Evolutionary conservation across 176 grass and related monocot species (phyloP).

Genomic region (Areca catechu): DNA sequence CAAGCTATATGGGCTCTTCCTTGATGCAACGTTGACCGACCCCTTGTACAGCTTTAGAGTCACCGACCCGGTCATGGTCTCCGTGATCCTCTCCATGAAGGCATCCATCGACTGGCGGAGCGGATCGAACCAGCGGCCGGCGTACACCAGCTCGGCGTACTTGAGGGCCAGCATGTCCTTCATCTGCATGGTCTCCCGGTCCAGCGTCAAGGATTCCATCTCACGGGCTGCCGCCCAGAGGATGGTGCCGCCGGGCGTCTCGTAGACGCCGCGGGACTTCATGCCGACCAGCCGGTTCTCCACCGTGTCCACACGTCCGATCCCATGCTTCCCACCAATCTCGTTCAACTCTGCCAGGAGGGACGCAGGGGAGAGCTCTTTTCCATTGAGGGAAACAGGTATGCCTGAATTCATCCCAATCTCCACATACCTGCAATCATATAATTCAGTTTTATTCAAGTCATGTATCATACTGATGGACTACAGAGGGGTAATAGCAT

Average conservation of each 20-base stretch:
- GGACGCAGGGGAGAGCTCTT: slow-evolving; percentile 53
- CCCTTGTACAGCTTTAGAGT: slow-evolving; percentile 89
- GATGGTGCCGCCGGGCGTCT: slow-evolving; percentile 93
- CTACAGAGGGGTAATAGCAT: too few species aligned
- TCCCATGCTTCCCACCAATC: slow-evolving; percentile 68
- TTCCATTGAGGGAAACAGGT: slow-evolving; percentile 79
- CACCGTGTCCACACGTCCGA: slow-evolving; percentile 82
- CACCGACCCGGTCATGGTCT: slow-evolving; percentile 52
- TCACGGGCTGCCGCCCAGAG: slow-evolving; percentile 59
- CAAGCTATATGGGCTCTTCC: slow-evolving; percentile 69
- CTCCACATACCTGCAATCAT: slow-evolving; percentile 55
- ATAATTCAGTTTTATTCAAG: background rate
- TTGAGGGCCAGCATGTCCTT: slow-evolving; percentile 74
- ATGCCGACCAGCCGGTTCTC: slow-evolving; percentile 90
- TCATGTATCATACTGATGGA: too few species aligned
- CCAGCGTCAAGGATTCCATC: slow-evolving; percentile 63
- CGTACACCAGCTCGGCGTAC: slow-evolving; percentile 81
- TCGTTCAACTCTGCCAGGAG: slow-evolving; percentile 72
- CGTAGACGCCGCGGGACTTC: slow-evolving; percentile 88
- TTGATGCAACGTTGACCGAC: slow-evolving; percentile 36
- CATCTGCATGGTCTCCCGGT: slow-evolving; percentile 62
- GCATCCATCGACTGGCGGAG: slow-evolving; percentile 53
- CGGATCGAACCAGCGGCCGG: slow-evolving; percentile 74
- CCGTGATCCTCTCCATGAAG: slow-evolving; percentile 56
- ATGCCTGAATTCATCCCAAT: slow-evolving; percentile 64